These are phyloP conservation scores for Lactarius sp. DNA, from an alignment of 768 basidiomycete species.

Conservation along the genomic window DNA sequence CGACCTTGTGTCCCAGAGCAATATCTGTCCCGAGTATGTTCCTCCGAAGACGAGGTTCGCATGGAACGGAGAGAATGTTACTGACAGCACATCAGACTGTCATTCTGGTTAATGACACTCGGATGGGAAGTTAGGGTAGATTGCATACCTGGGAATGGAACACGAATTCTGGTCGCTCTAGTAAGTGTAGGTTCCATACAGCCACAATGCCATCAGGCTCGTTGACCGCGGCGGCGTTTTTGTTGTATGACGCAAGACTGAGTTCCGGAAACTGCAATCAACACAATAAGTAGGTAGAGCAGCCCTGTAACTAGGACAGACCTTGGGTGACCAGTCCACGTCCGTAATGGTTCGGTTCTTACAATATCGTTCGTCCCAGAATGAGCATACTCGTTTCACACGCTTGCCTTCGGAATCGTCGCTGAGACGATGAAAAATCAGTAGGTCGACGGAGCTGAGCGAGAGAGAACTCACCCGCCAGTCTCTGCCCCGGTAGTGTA, in stretches of 20 bases:
- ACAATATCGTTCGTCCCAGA: conserved; percentile 86
- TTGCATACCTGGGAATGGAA: conserved; percentile 90
- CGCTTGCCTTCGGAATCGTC: conserved; percentile 88
- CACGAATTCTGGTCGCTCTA: conserved; percentile 94
- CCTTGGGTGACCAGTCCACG: conserved; percentile 97
- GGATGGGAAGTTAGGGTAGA: neutral
- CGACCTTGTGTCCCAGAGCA: conserved; percentile 97
- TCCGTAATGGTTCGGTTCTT: conserved; percentile 95
- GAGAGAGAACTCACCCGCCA: conserved; percentile 55
- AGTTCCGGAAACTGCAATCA: conserved; percentile 83
- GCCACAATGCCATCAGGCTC: conserved; percentile 97
- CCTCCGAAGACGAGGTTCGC: conserved; percentile 96
- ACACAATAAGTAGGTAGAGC: neutral
- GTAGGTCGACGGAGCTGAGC: neutral
- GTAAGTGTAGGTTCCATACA: conserved; percentile 94
- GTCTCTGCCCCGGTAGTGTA: conserved; percentile 89
- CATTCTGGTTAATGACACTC: conserved; percentile 21
- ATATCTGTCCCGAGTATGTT: conserved; percentile 98
- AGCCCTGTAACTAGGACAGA: conserved; percentile 30
- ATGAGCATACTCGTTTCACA: conserved; percentile 91
- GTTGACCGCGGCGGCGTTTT: conserved; percentile 87
- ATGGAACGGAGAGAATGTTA: conserved; percentile 96
- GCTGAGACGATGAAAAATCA: conserved; percentile 36
- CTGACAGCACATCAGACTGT: conserved; percentile 92
- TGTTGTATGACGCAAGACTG: conserved; percentile 94